A percentile compares a stretch with the other conserved stretches of the same genome.
phyloP scores from a whole-genome alignment of 805 yeast genomes.

The Kluyveromyces nonfermentans region DNA sequence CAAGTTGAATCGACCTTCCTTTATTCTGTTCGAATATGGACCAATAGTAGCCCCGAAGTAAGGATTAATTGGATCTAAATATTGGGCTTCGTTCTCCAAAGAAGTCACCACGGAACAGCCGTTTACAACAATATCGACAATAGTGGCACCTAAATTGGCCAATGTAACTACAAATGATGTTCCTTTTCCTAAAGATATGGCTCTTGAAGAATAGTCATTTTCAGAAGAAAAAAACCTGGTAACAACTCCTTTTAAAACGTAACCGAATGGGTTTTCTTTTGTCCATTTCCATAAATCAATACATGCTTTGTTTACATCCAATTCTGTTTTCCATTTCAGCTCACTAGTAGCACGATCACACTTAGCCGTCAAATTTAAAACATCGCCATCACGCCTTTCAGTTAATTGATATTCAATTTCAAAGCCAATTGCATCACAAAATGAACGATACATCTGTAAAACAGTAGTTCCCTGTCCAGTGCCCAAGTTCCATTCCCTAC shows the following conservation, averaged over 20 bases:
- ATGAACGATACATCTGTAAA: conserved; percentile 57
- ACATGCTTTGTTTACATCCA: conserved; percentile 54
- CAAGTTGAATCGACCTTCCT: conserved; percentile 34
- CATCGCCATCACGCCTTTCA: conserved; percentile 69
- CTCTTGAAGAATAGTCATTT: conserved; percentile 21
- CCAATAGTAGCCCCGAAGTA: conserved; percentile 60
- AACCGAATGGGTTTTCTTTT: conserved; percentile 57
- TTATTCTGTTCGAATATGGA: conserved; percentile 53
- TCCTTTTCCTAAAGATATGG: conserved; percentile 25
- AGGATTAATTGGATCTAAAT: conserved; percentile 32
- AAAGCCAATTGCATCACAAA: conserved; percentile 54
- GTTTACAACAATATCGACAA: conserved; percentile 34
- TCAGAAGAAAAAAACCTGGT: conserved; percentile 9
- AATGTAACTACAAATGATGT: conserved; percentile 32
- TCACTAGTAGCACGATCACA: conserved; percentile 58
- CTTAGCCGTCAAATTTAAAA: conserved; percentile 62
- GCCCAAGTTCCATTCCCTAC: conserved; percentile 77
- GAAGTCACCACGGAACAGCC: conserved; percentile 35
- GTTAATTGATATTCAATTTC: conserved; percentile 56
- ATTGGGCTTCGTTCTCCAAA: conserved; percentile 29
- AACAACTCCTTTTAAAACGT: conserved; percentile 24
- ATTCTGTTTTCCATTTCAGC: conserved; percentile 52
- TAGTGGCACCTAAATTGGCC: conserved; percentile 43
- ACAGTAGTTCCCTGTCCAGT: conserved; percentile 77
- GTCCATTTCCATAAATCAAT: conserved; percentile 75